Base-by-base conservation (phyloP, 345 rosid genomes). In the Eucalyptus marginata region DNA sequence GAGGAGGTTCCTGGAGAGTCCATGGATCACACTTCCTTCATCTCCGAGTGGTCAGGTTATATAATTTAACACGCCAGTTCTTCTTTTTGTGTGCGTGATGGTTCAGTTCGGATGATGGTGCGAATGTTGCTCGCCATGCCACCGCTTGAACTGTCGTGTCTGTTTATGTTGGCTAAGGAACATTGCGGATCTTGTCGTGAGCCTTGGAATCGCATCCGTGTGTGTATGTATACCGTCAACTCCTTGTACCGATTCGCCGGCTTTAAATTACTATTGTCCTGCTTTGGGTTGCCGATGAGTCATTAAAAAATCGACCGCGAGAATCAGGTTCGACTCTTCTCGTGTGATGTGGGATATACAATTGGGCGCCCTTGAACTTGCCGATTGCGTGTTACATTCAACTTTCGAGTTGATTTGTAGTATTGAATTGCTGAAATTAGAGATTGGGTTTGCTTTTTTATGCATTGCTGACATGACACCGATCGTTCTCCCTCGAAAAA, bases 21-120 rank as follows among this genome's bases (percentile, higher is more conserved):
- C 33, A 98, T 98, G 99, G 99, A 98, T 93, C 99, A 98, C 56
- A 98, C 99, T 86, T 98, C 98, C 2, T 97, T 96, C 90, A 96
- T 97, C 87, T 90, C 96, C 3, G 97, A 96, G 62, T 98, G 99
- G 99, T 98, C 99, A 89, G 98, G 96, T 91, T 98, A 98, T 87
- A 93, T 93, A 33, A 94, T 94, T 52, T 94, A 89, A 95, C 2
- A 76, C 11, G 29, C 44, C 13, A 1, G 83, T 76, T 40, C 46
- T 18, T 68, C 2, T 71, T 71, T 18, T 33, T 33, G 81, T 33
- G 3, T 31, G 76, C 8, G 27, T 36, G 83, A 76, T 11, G 27
- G 83, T 76, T 76, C 24, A 1, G 47, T 22, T 20, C 29, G 2
- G 84, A 76, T 40, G 47, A 22, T 76, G 47, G 29, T 36, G 24